Evolutionary conservation across 352 stramenopile genomes (phyloP), one percentile per base, ranked within the genome.

Genomic region (Phytophthora pluvialis): DNA sequence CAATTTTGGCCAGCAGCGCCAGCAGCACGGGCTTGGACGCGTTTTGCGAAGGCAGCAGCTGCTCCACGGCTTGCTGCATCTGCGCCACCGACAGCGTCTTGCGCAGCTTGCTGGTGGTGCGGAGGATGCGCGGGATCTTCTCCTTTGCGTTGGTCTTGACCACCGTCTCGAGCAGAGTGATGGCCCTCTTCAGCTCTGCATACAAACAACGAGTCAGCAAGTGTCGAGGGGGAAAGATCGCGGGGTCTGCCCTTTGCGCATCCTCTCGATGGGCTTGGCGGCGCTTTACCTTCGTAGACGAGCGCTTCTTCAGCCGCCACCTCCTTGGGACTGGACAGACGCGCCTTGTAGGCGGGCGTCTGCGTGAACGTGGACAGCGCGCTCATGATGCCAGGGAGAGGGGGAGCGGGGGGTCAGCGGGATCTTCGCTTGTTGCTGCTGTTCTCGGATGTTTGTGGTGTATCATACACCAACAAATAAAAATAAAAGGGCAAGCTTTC

Each of bases 131-230:
- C 42, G 84, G 66, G 47, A 95, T 81, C 63, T 94, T 94, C 50
- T 95, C 88, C 70, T 93, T 95, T 26, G 86, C 81, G 53, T 93
- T 94, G 7, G 83, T 90, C 57, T 90, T 90, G n/a, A 92, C 83
- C 26, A 91, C 78, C 29, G 73, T 74, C 45, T 95, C 87, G 29
- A 95, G 73, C 40, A 94, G 57, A 64, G 75, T 33, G 58, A 95
- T 78, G 33, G 78, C 86, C 53, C 84, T 82, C 70, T 91, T 90
- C 29, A 95, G 68, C 66, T 95, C 86, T 94, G 50, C 21, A 69
- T 50, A 60, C 49, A 60, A 48, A 21, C 3, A 60, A n/a, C 12
- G 55, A 45, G 32, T 64, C 28, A 73, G 9, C 15, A 51, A 28
- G 12, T 16, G 21, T 16, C 18, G 4, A 26, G 4, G 11, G 32